Evolutionary conservation across 2,329 filamentous ascomycete genomes (phyloP).

Genomic region (Arthrobotrys sphaeroides): DNA sequence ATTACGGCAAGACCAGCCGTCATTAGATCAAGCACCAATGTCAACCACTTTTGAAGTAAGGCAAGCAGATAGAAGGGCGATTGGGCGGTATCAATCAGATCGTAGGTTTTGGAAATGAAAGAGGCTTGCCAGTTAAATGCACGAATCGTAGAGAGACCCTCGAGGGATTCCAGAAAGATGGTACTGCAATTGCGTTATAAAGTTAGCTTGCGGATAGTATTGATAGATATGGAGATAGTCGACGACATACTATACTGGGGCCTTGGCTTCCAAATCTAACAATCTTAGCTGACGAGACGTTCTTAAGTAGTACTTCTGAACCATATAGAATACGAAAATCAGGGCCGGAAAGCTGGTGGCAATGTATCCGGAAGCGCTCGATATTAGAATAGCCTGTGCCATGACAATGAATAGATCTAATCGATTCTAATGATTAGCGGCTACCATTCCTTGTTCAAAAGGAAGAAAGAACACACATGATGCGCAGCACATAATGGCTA

Average conservation of each 20-base stretch:
- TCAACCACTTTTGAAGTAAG: slow-evolving; percentile 69
- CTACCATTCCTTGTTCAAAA: slow-evolving; percentile 52
- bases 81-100: slow-evolving; percentile 67
- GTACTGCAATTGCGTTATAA: slow-evolving; percentile 57
- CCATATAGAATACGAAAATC: slow-evolving; percentile 63
- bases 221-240: background rate
- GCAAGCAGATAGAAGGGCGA: slow-evolving; percentile 69
- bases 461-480: slow-evolving; percentile 13
- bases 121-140: slow-evolving; percentile 68
- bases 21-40: slow-evolving; percentile 65
- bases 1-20: slow-evolving; percentile 65
- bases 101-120: slow-evolving; percentile 63
- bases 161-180: slow-evolving; percentile 69
- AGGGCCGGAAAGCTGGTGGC: slow-evolving; percentile 67
- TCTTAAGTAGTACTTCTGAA: slow-evolving; percentile 70
- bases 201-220: background rate
- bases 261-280: slow-evolving; percentile 71
- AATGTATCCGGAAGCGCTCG: slow-evolving; percentile 64
- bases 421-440: background rate
- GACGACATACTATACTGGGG: slow-evolving; percentile 65
- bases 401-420: slow-evolving; percentile 62
- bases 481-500: slow-evolving; percentile 60
- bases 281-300: slow-evolving; percentile 71
- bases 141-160: slow-evolving; percentile 68
- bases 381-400: slow-evolving; percentile 66